Evolutionary conservation across 805 yeast genomes (phyloP).

Genomic region (Saturnispora saitoi): DNA sequence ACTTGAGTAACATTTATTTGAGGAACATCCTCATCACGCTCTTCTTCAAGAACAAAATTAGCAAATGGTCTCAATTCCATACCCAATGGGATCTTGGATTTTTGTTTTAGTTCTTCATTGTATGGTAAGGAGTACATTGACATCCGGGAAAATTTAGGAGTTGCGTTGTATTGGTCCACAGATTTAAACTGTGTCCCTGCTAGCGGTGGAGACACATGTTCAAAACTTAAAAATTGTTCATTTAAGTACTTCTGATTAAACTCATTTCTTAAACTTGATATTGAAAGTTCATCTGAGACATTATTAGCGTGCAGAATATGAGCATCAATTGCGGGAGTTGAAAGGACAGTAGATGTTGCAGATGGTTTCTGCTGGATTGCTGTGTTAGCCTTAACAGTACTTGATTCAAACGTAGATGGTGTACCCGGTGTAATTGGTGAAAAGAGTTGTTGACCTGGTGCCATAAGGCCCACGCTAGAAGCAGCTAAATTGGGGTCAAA

Average conservation of each 20-base stretch:
- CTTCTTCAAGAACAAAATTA: slow-evolving; percentile 36
- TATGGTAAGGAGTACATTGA: slow-evolving; percentile 80
- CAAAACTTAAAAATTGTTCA: slow-evolving; percentile 57
- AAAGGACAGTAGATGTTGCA: neutral
- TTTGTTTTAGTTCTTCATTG: slow-evolving; percentile 55
- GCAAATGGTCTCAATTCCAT: slow-evolving; percentile 82
- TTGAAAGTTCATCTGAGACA: slow-evolving; percentile 26
- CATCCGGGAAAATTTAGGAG: slow-evolving; percentile 70
- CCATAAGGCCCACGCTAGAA: slow-evolving; percentile 21
- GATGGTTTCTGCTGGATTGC: neutral
- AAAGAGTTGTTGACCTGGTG: slow-evolving; percentile 5
- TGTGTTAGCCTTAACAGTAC: neutral
- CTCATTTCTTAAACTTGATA: slow-evolving; percentile 28
- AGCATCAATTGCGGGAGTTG: neutral
- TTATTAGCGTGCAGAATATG: slow-evolving; percentile 5
- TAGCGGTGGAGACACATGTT: slow-evolving; percentile 74
- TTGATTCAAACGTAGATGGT: neutral
- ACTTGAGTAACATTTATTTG: slow-evolving; percentile 48
- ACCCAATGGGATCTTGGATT: slow-evolving; percentile 75
- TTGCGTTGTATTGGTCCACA: slow-evolving; percentile 77
- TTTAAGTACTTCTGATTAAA: slow-evolving; percentile 30
- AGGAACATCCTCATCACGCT: slow-evolving; percentile 44
- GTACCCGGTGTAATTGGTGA: neutral
- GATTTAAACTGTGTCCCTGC: slow-evolving; percentile 64
- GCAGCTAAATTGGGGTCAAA: slow-evolving; percentile 30